Evolutionary conservation across 345 rosid genomes (phyloP).

Genomic region (Eucalyptus pauciflora): DNA sequence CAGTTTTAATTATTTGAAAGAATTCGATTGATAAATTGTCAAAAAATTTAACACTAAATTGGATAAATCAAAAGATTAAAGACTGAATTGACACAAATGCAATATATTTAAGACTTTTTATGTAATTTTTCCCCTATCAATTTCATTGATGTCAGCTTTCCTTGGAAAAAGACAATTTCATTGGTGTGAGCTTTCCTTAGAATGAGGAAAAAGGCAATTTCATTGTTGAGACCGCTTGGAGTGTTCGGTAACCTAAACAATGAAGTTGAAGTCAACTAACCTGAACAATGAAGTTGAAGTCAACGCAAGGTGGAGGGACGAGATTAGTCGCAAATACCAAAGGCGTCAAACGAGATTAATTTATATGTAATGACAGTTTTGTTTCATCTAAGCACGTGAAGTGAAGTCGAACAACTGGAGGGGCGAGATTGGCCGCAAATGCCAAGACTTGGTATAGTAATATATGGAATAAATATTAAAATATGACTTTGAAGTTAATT

Average conservation of each 20-base stretch:
- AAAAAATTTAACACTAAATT: accelerated
- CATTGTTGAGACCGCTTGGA: not conserved
- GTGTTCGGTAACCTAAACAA: not conserved
- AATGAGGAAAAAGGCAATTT: not conserved
- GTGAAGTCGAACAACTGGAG: not conserved
- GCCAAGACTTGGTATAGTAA: not conserved
- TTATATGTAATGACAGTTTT: not conserved
- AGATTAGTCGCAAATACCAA: not conserved
- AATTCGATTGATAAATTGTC: no score
- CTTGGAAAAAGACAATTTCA: not conserved
- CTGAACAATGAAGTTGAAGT: no score
- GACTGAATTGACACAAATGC: accelerated
- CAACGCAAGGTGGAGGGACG: not conserved
- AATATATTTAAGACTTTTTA: no score
- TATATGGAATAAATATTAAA: not conserved
- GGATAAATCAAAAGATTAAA: no score
- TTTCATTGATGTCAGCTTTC: not conserved
- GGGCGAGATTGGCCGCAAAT: not conserved
- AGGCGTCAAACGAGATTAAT: not conserved
- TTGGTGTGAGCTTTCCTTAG: not conserved
- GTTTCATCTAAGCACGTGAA: not conserved
- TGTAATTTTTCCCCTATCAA: not conserved
- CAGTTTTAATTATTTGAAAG: no score
- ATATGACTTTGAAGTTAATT: not conserved
- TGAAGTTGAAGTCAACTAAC: not conserved